phyloP scores from a whole-genome alignment of 2,329 filamentous ascomycete species.

The Penicillium sp. region DNA sequence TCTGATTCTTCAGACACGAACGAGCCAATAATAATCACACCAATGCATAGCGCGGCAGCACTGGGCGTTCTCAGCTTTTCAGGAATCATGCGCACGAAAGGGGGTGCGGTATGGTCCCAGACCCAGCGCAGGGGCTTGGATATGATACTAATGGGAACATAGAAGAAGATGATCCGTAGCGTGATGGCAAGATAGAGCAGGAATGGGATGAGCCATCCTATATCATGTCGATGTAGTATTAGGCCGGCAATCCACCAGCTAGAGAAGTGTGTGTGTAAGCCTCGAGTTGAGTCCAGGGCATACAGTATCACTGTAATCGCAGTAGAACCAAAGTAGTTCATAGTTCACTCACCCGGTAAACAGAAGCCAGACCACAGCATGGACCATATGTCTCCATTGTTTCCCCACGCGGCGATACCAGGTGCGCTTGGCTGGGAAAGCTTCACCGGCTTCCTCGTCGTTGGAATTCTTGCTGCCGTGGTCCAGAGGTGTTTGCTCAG shows the following conservation, averaged over 20 bases:
- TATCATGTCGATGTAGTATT: slow-evolving; percentile 67
- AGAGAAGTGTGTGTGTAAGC: slow-evolving; percentile 14
- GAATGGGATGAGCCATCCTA: slow-evolving; percentile 82
- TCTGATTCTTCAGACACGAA: slow-evolving; percentile 68
- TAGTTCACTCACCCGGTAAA: slow-evolving; percentile 53
- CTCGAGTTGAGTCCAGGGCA: slow-evolving; percentile 5
- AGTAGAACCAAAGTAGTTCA: slow-evolving; percentile 10
- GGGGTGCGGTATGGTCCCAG: slow-evolving; percentile 65
- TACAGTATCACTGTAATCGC: neutral
- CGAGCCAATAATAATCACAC: slow-evolving; percentile 72
- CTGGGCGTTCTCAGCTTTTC: slow-evolving; percentile 61
- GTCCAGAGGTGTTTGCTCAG: slow-evolving; percentile 40
- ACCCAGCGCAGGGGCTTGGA: slow-evolving; percentile 64
- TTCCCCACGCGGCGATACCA: slow-evolving; percentile 28
- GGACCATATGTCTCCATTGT: slow-evolving; percentile 39
- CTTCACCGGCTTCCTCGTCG: slow-evolving; percentile 43
- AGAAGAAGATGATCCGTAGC: slow-evolving; percentile 70
- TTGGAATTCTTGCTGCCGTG: slow-evolving; percentile 32
- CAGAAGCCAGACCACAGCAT: slow-evolving; percentile 49
- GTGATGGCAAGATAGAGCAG: slow-evolving; percentile 73
- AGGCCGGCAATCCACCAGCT: slow-evolving; percentile 77
- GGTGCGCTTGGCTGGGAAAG: slow-evolving; percentile 28
- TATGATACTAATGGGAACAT: slow-evolving; percentile 66
- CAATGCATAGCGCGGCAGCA: slow-evolving; percentile 63
- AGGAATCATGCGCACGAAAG: slow-evolving; percentile 62